These are phyloP conservation scores for Hymenoscyphus occultus DNA, from an alignment of 2,329 filamentous ascomycete genomes.

Conservation along the genomic window DNA sequence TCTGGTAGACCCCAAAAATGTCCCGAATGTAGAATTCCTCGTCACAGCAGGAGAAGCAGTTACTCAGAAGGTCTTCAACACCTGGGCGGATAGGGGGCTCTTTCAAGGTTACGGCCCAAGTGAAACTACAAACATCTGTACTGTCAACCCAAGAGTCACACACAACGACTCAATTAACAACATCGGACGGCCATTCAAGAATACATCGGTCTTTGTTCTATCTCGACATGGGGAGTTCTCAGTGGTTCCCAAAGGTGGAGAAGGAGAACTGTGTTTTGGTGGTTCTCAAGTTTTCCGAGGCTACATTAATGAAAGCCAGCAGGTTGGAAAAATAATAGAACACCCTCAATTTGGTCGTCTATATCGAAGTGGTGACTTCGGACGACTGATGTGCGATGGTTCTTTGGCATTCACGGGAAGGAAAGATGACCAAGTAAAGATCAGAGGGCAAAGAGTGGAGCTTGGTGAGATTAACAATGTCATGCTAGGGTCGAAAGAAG, in stretches of 20 bases:
- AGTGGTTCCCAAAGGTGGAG: slow-evolving; percentile 63
- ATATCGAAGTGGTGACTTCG: slow-evolving; percentile 81
- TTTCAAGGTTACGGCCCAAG: slow-evolving; percentile 84
- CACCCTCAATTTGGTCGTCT: slow-evolving; percentile 68
- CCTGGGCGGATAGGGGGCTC: slow-evolving; percentile 65
- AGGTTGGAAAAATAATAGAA: slow-evolving; percentile 62
- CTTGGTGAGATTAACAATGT: slow-evolving; percentile 69
- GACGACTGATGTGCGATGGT: slow-evolving; percentile 73
- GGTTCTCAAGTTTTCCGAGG: slow-evolving; percentile 77
- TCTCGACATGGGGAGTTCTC: slow-evolving; percentile 45
- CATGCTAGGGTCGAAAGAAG: slow-evolving; percentile 50
- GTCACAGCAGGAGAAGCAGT: slow-evolving; percentile 81
- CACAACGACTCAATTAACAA: slow-evolving; percentile 63
- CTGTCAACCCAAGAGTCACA: slow-evolving; percentile 61
- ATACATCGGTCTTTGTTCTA: slow-evolving; percentile 59
- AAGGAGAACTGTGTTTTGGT: slow-evolving; percentile 84
- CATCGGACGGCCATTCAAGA: slow-evolving; percentile 70
- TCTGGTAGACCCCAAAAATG: slow-evolving; percentile 64
- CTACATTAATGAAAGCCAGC: slow-evolving; percentile 67
- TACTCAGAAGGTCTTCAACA: slow-evolving; percentile 65
- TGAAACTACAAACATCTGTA: slow-evolving; percentile 86
- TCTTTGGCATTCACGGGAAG: slow-evolving; percentile 71
- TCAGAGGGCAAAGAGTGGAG: slow-evolving; percentile 78
- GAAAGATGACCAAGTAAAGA: slow-evolving; percentile 76
- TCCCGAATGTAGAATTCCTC: slow-evolving; percentile 70